A percentile compares a stretch with the other conserved stretches of the same genome.
phyloP scores from a whole-genome alignment of 106 monocot genomes.

The Dendrobium officinale region DNA sequence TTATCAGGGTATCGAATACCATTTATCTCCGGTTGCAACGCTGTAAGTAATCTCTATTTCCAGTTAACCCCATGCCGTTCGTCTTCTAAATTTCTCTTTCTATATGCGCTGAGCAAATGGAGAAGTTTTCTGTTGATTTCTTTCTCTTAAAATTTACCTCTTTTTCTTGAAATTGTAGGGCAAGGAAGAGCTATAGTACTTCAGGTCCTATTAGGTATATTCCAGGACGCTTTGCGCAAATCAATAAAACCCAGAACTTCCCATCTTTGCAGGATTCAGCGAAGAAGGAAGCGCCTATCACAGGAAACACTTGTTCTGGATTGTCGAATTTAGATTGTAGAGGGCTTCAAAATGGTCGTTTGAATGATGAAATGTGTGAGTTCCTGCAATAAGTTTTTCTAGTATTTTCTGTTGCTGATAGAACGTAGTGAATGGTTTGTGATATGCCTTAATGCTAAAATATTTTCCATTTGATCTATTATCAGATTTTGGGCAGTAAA shows the following conservation, averaged over 20 bases:
- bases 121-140: background rate
- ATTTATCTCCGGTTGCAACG: background rate
- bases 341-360: background rate
- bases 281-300: background rate
- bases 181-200: slow-evolving; percentile 6
- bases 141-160: background rate
- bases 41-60: slow-evolving; percentile 8
- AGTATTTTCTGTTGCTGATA: background rate
- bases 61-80: background rate
- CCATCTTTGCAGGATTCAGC: slow-evolving; percentile 1
- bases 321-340: background rate
- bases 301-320: background rate
- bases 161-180: slow-evolving; percentile 8
- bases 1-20: background rate
- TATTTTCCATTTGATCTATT: too few relatives aligned
- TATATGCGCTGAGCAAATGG: background rate
- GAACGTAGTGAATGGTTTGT: too few relatives aligned
- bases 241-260: background rate
- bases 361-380: slow-evolving; percentile 3
- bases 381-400: background rate
- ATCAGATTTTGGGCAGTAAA: background rate
- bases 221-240: slow-evolving; percentile 8
- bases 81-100: background rate
- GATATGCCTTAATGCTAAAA: too few relatives aligned
- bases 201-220: slow-evolving; percentile 16